These are phyloP conservation scores for Hortiboletus flavorubellus DNA, from an alignment of 768 basidiomycete genomes.

Conservation along the genomic window DNA sequence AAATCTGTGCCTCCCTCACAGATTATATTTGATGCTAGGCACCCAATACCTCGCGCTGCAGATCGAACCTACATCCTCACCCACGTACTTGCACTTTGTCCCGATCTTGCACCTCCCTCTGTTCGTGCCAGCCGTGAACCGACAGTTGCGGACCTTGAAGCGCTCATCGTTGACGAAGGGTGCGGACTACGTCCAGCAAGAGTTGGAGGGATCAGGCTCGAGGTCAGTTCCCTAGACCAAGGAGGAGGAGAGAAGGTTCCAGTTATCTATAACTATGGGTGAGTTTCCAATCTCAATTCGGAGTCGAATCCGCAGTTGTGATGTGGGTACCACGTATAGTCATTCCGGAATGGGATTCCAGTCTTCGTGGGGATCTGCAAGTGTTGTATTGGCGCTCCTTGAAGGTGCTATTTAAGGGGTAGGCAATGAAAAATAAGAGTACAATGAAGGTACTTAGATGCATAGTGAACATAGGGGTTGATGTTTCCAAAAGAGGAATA, in stretches of 20 bases:
- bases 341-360: constrained; percentile 65
- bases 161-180: constrained; percentile 48
- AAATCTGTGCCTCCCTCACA: not conserved
- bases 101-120: constrained; percentile 56
- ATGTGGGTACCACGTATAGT: constrained; percentile 27
- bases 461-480: too few relatives aligned
- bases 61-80: constrained; percentile 58
- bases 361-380: constrained; percentile 64
- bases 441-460: not conserved
- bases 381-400: constrained; percentile 44
- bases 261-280: constrained; percentile 66
- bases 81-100: constrained; percentile 48
- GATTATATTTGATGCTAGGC: constrained; percentile 37
- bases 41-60: constrained; percentile 60
- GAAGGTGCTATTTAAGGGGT: constrained; percentile 35
- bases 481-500: not conserved
- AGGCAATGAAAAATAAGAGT: not conserved
- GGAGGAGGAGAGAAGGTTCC: constrained; percentile 37
- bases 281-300: constrained; percentile 18
- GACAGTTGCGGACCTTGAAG: constrained; percentile 46
- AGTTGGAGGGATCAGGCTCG: constrained; percentile 65
- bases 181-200: constrained; percentile 67
- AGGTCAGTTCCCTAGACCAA: constrained; percentile 40
- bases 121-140: constrained; percentile 44
- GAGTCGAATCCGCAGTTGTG: not conserved